Percentiles rank a stretch among this genome's conserved stretches.
Conservation (phyloP, 2,329 filamentous ascomycete species). For the Claviceps sp. region DNA sequence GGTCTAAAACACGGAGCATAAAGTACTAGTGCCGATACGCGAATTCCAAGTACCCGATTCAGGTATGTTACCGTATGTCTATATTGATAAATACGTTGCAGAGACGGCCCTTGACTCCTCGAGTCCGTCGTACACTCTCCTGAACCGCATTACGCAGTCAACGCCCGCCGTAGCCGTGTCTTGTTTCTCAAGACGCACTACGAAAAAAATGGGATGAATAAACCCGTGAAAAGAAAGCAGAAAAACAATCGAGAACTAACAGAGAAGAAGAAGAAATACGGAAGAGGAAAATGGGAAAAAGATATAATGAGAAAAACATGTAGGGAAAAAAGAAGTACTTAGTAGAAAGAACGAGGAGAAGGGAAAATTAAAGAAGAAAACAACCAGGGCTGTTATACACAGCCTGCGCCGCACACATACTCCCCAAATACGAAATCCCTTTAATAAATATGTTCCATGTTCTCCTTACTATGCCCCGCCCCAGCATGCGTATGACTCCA, state of each 20-base stretch:
- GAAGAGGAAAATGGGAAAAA: not conserved
- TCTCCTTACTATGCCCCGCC: not conserved
- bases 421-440: not conserved
- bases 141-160: too few relatives aligned
- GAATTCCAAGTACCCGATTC: too few relatives aligned
- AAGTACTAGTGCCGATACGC: too few relatives aligned
- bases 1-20: too few relatives aligned
- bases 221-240: too few relatives aligned
- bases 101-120: too few relatives aligned
- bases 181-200: not conserved
- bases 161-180: not conserved
- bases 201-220: not conserved
- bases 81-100: too few relatives aligned
- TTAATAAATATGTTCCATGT: not conserved
- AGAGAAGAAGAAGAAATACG: not conserved
- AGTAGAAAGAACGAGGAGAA: not conserved
- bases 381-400: not conserved
- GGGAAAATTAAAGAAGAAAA: not conserved
- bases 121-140: too few relatives aligned
- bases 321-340: not conserved
- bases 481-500: slow-evolving; percentile 15
- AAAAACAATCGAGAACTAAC: too few relatives aligned
- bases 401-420: not conserved
- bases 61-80: too few relatives aligned
- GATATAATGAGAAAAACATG: too few relatives aligned